These are phyloP conservation scores for Elasticomyces elasticus DNA, from an alignment of 495 filamentous ascomycete species.

Conservation along the genomic window DNA sequence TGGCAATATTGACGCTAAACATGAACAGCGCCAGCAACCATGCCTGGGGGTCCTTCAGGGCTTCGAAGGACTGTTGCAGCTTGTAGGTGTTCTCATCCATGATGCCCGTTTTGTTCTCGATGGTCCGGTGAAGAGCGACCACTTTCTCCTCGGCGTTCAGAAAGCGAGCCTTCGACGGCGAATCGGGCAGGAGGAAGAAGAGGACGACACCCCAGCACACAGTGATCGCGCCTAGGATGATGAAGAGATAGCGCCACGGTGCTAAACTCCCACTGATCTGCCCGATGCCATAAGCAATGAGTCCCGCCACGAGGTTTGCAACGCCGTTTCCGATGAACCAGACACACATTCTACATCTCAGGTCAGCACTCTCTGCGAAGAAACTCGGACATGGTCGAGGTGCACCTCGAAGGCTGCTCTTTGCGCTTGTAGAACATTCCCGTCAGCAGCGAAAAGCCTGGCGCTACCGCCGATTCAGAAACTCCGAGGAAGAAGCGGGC, in stretches of 20 bases:
- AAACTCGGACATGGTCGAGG: no score
- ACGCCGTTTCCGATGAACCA: conserved; percentile 37
- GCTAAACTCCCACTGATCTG: conserved; percentile 39
- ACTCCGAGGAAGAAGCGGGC: conserved; percentile 40
- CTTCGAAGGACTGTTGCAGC: conserved; percentile 26
- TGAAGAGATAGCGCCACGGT: conserved; percentile 57
- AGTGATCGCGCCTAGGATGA: conserved; percentile 54
- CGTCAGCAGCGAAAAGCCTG: conserved; percentile 38
- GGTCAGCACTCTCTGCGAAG: no score
- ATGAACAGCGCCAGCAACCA: conserved; percentile 55
- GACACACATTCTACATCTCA: no score
- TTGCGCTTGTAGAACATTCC: conserved; percentile 38
- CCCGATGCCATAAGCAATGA: conserved; percentile 44
- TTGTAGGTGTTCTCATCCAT: conserved; percentile 31
- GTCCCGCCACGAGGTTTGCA: conserved; percentile 42
- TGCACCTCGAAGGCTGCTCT: conserved; percentile 35
- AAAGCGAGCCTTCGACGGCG: conserved; percentile 55
- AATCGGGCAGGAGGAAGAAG: conserved; percentile 54
- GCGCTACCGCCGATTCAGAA: conserved; percentile 36
- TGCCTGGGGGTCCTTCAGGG: conserved; percentile 28
- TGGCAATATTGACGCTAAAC: conserved; percentile 48
- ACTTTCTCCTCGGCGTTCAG: conserved; percentile 48
- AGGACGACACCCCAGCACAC: conserved; percentile 45
- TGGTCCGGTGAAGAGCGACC: conserved; percentile 26
- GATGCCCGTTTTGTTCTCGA: conserved; percentile 26